Evolutionary conservation across 2,329 filamentous ascomycete genomes (phyloP).

Genomic region (Colletotrichum kahawae): DNA sequence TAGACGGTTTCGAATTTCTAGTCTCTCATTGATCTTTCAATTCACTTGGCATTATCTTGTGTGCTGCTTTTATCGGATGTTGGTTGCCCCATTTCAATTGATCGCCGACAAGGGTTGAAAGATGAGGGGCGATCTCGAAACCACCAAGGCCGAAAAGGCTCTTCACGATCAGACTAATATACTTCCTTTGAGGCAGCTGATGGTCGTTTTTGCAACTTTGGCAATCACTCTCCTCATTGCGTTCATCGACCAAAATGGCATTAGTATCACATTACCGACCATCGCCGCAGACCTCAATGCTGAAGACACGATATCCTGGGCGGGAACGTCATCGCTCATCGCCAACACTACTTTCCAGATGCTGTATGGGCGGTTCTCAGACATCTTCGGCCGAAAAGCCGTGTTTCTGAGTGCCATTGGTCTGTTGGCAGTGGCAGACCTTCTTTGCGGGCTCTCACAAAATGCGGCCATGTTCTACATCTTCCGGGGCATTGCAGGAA

Average conservation of each 20-base stretch:
- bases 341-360: constrained; percentile 68
- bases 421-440: constrained; percentile 59
- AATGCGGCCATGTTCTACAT: constrained; percentile 64
- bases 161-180: constrained; percentile 63
- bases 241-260: constrained; percentile 63
- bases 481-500: constrained; percentile 63
- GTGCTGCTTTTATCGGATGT: neutral
- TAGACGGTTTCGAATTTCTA: neutral
- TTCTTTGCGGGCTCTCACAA: constrained; percentile 62
- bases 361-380: constrained; percentile 66
- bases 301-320: constrained; percentile 59
- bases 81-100: neutral
- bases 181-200: constrained; percentile 52
- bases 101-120: neutral
- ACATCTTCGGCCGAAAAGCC: constrained; percentile 65
- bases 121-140: constrained; percentile 3
- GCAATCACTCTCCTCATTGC: constrained; percentile 58
- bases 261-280: constrained; percentile 55
- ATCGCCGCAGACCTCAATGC: constrained; percentile 52
- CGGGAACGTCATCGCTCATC: constrained; percentile 56
- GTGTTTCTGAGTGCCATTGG: constrained; percentile 59
- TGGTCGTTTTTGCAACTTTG: constrained; percentile 56
- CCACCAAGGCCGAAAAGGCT: constrained; percentile 42
- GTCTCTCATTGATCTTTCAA: neutral
- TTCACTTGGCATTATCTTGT: neutral